Evolutionary conservation across 495 filamentous ascomycete species (phyloP), one percentile per base, ranked within the genome.

Genomic region (Penicillium mononematosum): DNA sequence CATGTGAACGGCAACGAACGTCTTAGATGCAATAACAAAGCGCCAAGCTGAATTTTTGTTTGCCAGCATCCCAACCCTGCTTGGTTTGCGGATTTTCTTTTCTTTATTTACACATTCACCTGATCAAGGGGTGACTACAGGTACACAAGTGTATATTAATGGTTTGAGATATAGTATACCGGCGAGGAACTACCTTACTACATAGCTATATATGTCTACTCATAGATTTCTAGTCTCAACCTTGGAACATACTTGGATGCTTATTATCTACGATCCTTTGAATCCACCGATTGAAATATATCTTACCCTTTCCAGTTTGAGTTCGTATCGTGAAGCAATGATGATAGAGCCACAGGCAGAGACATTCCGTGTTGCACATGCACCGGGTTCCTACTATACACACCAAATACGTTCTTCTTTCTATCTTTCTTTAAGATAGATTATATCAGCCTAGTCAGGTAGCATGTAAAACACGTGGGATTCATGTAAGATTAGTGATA

Each of bases 381-480:
- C 14, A 39, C 11, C 11, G 3, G 4, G 7, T 41, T 51, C 14
- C 49, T 51, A 41, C 16, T 41, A 4, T 27, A 19, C 3, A 25
- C 27, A 4, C 16, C 10, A 29, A n/a, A 17, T 16, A 45, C 3
- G 0, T 16, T 29, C 17, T 29, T 12, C 16, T 16, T n/a, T 46
- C 5, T 45, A 16, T 2, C 5, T 46, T n/a, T 14, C 4, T 47
- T 12, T 11, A 14, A 5, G 45, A 45, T 48, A 32, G n/a, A 32
- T 41, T 42, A 11, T 16, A 29, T 45, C 25, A 54, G 41, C 41
- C 27, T 54, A 45, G 2, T 24, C 41, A 54, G 41, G 41, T 27
- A 45, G 41, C 27, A 45, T 3, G 17, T 34, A 31, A 42, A 29
- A 1, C 34, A 24, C 2, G 4, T 25, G 4, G 34, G 20, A 20